Conservation (phyloP, 768 basidiomycete species). For the Neoboletus brunneissimus region DNA sequence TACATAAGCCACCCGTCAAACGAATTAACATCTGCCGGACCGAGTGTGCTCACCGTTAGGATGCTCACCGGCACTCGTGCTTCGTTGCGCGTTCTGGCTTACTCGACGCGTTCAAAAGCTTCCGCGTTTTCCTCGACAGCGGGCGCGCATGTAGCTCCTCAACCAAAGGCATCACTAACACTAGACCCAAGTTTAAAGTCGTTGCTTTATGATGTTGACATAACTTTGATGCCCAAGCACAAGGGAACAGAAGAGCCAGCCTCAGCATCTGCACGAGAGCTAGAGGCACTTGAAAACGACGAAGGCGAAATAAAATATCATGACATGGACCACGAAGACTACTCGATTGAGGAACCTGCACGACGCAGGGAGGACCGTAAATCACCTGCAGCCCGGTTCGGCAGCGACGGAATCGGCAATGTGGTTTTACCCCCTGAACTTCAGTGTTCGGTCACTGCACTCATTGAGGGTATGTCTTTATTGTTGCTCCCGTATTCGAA, state of each 20-base stretch:
- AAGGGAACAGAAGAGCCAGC: conserved; percentile 23
- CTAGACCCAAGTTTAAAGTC: conserved; percentile 65
- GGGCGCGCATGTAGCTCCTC: conserved; percentile 24
- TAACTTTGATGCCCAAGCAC: conserved; percentile 49
- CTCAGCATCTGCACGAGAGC: conserved; percentile 41
- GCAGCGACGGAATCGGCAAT: conserved; percentile 67
- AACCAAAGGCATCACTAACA: conserved; percentile 58
- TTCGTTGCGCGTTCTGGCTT: conserved; percentile 26
- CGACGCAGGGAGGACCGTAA: conserved; percentile 45
- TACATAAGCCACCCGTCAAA: conserved; percentile 19
- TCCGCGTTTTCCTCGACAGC: conserved; percentile 34
- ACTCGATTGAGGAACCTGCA: conserved; percentile 23
- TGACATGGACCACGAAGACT: conserved; percentile 35
- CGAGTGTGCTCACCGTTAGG: not conserved
- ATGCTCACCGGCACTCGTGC: conserved; percentile 27
- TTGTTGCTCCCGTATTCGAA: conserved; percentile 4
- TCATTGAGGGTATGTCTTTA: conserved; percentile 59
- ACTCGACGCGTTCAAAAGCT: conserved; percentile 21
- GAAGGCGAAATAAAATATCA: conserved; percentile 32
- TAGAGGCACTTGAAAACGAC: conserved; percentile 49
- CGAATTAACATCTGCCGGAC: not conserved
- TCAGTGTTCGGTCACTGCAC: conserved; percentile 55
- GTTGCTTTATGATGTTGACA: conserved; percentile 65
- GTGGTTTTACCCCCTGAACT: conserved; percentile 74
- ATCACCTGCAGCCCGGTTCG: conserved; percentile 81